Percentiles rank a stretch among this genome's conserved stretches.
phyloP scores from a whole-genome alignment of 208 protist species.

The Leishmania major region DNA sequence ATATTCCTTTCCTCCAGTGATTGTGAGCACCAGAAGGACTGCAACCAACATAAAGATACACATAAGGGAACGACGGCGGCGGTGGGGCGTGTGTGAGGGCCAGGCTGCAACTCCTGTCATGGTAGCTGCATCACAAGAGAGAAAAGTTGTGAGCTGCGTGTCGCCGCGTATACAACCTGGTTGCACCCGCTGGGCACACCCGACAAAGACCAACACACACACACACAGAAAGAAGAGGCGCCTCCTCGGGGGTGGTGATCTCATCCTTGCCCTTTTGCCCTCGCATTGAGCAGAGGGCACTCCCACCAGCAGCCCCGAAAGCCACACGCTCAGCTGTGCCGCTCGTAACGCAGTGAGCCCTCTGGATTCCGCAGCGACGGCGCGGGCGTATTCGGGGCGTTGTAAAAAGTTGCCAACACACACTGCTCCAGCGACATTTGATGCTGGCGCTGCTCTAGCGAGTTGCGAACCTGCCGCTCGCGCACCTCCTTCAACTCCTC shows the following conservation, averaged over 20 bases:
- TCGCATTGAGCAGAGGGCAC: not conserved
- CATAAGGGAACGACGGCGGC: not conserved
- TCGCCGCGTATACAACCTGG: not conserved
- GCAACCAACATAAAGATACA: not conserved
- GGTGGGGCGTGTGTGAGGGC: not conserved
- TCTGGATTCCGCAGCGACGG: slow-evolving; percentile 58
- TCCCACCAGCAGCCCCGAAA: not conserved
- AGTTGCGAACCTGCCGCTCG: slow-evolving; percentile 60
- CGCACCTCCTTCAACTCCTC: slow-evolving; percentile 63
- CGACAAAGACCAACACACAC: not conserved
- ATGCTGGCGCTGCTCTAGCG: slow-evolving; percentile 49
- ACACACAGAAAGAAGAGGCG: not conserved
- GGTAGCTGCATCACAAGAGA: not conserved
- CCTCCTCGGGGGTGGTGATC: not conserved
- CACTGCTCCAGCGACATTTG: slow-evolving; percentile 73
- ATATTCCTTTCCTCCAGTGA: not conserved
- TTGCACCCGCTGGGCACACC: not conserved
- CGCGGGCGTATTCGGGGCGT: slow-evolving; percentile 55
- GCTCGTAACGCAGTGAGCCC: slow-evolving; percentile 26
- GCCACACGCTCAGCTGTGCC: not conserved
- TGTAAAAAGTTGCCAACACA: slow-evolving; percentile 79
- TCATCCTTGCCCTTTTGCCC: not conserved
- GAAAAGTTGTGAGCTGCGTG: not conserved
- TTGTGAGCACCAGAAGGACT: not conserved
- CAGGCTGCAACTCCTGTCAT: too few species aligned